Conservation (phyloP, 208 protist species). For the Crithidia fasciculata region DNA sequence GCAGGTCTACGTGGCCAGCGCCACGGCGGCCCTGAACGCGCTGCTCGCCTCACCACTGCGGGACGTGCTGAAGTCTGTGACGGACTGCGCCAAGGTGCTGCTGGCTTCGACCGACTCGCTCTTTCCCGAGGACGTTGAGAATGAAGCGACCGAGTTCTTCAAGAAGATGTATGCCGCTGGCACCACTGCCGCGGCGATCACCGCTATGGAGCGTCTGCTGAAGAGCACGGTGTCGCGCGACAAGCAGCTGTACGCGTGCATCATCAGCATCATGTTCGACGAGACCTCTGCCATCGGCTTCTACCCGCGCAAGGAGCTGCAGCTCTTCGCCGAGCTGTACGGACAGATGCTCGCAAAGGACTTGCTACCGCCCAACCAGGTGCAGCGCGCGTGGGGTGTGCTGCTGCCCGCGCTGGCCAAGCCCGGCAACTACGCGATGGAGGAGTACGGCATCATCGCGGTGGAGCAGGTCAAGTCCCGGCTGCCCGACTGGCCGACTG, state of each 20-base stretch:
- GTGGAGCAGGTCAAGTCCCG: constrained; percentile 95
- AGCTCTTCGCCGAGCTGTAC: constrained; percentile 81
- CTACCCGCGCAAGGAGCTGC: constrained; percentile 86
- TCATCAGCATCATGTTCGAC: constrained; percentile 89
- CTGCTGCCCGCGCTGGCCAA: constrained; percentile 94
- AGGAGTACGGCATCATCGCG: constrained; percentile 96
- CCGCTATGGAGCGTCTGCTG: constrained; percentile 61
- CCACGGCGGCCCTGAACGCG: constrained; percentile 81
- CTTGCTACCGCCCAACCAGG: constrained; percentile 71
- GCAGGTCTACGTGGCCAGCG: constrained; percentile 82
- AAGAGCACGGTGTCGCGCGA: constrained; percentile 70
- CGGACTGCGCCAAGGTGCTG: constrained; percentile 73
- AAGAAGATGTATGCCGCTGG: constrained; percentile 81
- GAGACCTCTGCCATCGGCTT: constrained; percentile 68
- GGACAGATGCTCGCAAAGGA: constrained; percentile 86
- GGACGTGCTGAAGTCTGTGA: constrained; percentile 74
- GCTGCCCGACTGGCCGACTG: constrained; percentile 97
- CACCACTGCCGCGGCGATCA: constrained; percentile 58
- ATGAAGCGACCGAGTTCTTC: constrained; percentile 85
- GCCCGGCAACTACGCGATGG: constrained; percentile 88
- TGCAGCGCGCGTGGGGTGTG: constrained; percentile 78
- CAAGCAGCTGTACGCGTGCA: constrained; percentile 87
- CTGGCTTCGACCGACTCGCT: constrained; percentile 80
- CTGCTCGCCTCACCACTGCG: constrained; percentile 79
- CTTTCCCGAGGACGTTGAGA: constrained; percentile 85